Conservation (phyloP, 2,329 filamentous ascomycete species). For the Geosmithia putterillii region DNA sequence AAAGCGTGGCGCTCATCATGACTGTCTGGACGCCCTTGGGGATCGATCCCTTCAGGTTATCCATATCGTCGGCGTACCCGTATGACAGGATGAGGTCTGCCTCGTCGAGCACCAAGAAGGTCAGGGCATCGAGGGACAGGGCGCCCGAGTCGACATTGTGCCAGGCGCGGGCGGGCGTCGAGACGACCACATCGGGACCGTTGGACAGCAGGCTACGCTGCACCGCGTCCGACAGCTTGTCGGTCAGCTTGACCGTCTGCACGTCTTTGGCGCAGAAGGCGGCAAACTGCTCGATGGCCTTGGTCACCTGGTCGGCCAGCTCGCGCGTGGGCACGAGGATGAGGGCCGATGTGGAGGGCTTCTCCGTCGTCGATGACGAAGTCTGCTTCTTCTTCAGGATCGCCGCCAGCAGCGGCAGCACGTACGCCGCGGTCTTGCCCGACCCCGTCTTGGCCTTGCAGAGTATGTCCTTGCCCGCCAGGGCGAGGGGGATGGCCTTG, state of each 20-base stretch:
- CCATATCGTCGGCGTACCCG: conserved; percentile 83
- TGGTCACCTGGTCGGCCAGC: conserved; percentile 81
- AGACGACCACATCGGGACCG: conserved; percentile 77
- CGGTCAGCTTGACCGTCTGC: conserved; percentile 72
- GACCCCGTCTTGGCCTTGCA: conserved; percentile 91
- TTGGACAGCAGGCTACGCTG: conserved; percentile 78
- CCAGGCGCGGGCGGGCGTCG: conserved; percentile 77
- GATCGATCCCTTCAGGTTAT: conserved; percentile 63
- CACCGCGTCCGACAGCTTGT: conserved; percentile 81
- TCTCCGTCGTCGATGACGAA: conserved; percentile 26
- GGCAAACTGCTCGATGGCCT: conserved; percentile 63
- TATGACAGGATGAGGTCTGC: conserved; percentile 90
- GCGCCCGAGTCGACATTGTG: conserved; percentile 55
- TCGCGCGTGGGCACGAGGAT: conserved; percentile 92
- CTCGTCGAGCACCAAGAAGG: conserved; percentile 81
- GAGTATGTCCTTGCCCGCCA: conserved; percentile 80
- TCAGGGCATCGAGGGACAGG: conserved; percentile 58
- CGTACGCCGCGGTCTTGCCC: conserved; percentile 93
- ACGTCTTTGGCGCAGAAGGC: conserved; percentile 78
- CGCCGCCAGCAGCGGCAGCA: conserved; percentile 76
- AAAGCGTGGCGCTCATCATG: conserved; percentile 88
- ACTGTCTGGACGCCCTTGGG: conserved; percentile 82
- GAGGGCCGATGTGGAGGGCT: conserved; percentile 55
- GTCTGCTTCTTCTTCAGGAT: conserved; percentile 67
- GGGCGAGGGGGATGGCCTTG: conserved; percentile 74